Percentiles rank a stretch among this genome's conserved stretches.
Evolutionary conservation across 495 filamentous ascomycete species (phyloP).

Genomic region (Penicillium nucicola): DNA sequence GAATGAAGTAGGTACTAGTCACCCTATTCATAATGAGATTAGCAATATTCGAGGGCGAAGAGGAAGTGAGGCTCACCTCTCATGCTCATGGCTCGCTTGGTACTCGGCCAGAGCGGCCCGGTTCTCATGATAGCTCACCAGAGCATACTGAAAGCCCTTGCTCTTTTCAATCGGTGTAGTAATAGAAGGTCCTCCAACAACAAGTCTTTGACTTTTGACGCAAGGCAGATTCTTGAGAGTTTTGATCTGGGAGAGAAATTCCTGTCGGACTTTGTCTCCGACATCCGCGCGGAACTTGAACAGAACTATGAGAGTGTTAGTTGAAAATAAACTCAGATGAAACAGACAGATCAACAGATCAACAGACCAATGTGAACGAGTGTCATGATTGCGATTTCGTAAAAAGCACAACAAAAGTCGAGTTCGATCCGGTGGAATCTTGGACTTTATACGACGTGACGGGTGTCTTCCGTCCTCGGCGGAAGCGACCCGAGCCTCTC

Average conservation of each 20-base stretch:
- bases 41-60: neutral
- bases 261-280: slow-evolving; percentile 27
- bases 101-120: slow-evolving; percentile 39
- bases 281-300: slow-evolving; percentile 44
- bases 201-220: slow-evolving; percentile 37
- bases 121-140: slow-evolving; percentile 45
- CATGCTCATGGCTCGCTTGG: slow-evolving; percentile 47
- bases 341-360: slow-evolving; percentile 24
- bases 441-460: neutral
- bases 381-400: slow-evolving; percentile 22
- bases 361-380: slow-evolving; percentile 37
- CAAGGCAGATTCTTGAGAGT: slow-evolving; percentile 37
- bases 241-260: slow-evolving; percentile 41
- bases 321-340: neutral
- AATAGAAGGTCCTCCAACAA: slow-evolving; percentile 45
- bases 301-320: slow-evolving; percentile 27
- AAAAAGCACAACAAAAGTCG: neutral
- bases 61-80: slow-evolving; percentile 25
- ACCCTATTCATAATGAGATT: slow-evolving; percentile 22
- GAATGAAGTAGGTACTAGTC: slow-evolving; percentile 41
- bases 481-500: slow-evolving; percentile 7
- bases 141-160: slow-evolving; percentile 45
- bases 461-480: slow-evolving; percentile 8
- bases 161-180: slow-evolving; percentile 44
- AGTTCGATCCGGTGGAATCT: neutral